Conservation (phyloP, 805 yeast genomes). For the Yamadazyma takamatsuzukensis region DNA sequence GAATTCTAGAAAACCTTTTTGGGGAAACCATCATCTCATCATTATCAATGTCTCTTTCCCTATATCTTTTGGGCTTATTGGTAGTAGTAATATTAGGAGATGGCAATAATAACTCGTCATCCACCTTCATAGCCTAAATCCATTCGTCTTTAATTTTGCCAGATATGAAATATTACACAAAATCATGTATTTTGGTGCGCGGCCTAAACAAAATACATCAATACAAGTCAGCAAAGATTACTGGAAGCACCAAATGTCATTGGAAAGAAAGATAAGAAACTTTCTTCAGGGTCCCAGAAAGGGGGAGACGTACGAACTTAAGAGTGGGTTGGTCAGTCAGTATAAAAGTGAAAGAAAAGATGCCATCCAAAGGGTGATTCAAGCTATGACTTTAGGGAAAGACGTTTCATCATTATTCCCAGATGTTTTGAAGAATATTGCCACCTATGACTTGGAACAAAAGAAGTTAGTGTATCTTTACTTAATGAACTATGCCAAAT, state of each 20-base stretch:
- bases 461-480: slow-evolving; percentile 93
- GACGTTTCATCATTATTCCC: slow-evolving; percentile 95
- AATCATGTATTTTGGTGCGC: too few relatives aligned
- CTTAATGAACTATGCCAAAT: slow-evolving; percentile 94
- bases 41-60: too few relatives aligned
- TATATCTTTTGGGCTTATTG: too few relatives aligned
- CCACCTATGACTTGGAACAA: slow-evolving; percentile 94
- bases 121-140: too few relatives aligned
- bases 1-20: too few relatives aligned
- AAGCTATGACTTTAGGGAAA: slow-evolving; percentile 97
- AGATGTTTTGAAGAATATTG: slow-evolving; percentile 92
- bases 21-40: slow-evolving; percentile 13
- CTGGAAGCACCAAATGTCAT: slow-evolving; percentile 29
- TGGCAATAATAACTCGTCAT: too few relatives aligned
- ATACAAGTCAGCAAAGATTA: too few relatives aligned
- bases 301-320: slow-evolving; percentile 87
- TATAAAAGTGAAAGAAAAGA: slow-evolving; percentile 94
- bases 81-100: too few relatives aligned
- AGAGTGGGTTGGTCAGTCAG: slow-evolving; percentile 88
- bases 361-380: slow-evolving; percentile 93
- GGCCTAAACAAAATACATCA: too few relatives aligned
- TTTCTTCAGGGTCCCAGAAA: slow-evolving; percentile 43
- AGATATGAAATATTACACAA: too few relatives aligned
- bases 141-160: too few relatives aligned
- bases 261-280: slow-evolving; percentile 41